Base-by-base conservation (phyloP, 768 basidiomycete species). In the Mycena vitilis region DNA sequence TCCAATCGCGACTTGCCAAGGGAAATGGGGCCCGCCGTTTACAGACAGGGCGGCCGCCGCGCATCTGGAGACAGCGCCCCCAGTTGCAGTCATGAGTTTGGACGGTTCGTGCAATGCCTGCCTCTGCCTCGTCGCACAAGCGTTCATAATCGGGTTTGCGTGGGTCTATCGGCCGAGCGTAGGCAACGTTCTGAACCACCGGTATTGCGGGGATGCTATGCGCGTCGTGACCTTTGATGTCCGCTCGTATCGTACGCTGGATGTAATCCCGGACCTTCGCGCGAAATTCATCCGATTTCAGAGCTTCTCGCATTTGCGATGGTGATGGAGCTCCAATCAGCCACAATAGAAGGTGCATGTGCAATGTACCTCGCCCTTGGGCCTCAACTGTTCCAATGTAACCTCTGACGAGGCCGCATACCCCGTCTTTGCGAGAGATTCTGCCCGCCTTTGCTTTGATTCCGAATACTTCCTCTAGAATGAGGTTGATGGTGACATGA, bases 331-430 rank as follows among this genome's bases (percentile, higher is more conserved):
- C 71, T 23, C 78, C 70, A 13, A 71, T 34, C 5, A 83, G 55
- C 82, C 81, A 85, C 0, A 85, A 9, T 0, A 85, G 63, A n/a
- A 82, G 73, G 66, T 84, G 83, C 0, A 81, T 60, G 69, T 84
- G 85, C 2, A 86, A 73, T 0, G 77, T 81, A 0, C 84, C 83
- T 1, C 80, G 72, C 0, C 80, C 82, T 71, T 86, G 85, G 0
- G 80, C 74, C 66, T 86, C 83, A 0, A 85, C 78, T 0, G 78
- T 74, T 0, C 80, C 82, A 20, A 82, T 70, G 63, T 83, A 85
- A 0, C 74, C 78, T 12, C 71, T 63, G 0, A 81, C 73, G 0
- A 57, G 67, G 11, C 79, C 81, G 15, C 83, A 63, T 0, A 84
- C 69, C 2, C 86, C 86, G n/a, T 65, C 15, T 8, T 64, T 22